These are phyloP conservation scores for Podospora pseudopauciseta DNA, from an alignment of 495 filamentous ascomycete genomes.

Conservation along the genomic window DNA sequence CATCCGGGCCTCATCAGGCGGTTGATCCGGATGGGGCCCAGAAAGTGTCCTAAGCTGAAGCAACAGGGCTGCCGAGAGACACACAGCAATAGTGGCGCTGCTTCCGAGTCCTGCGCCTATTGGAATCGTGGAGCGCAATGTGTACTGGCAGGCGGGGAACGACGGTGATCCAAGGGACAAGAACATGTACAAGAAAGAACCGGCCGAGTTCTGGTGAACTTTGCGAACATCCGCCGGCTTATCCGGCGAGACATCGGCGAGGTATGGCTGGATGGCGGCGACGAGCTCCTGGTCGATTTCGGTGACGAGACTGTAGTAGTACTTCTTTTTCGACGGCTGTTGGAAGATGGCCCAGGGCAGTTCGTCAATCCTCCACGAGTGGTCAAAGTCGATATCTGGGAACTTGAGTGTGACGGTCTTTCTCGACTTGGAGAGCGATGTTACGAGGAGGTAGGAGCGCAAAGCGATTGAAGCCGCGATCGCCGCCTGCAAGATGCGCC, in stretches of 20 bases:
- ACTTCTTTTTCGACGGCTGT: slow-evolving; percentile 79
- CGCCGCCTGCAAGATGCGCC: slow-evolving; percentile 56
- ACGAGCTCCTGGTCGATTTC: slow-evolving; percentile 78
- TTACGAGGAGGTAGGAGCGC: slow-evolving; percentile 92
- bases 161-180: slow-evolving; percentile 75
- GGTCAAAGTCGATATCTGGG: slow-evolving; percentile 77
- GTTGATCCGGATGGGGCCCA: slow-evolving; percentile 87
- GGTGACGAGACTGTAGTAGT: slow-evolving; percentile 84
- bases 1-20: slow-evolving; percentile 68
- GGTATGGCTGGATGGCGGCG: slow-evolving; percentile 70
- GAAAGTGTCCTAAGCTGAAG: slow-evolving; percentile 82
- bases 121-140: slow-evolving; percentile 88
- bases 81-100: slow-evolving; percentile 89
- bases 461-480: slow-evolving; percentile 92
- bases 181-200: slow-evolving; percentile 88
- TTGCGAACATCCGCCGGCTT: slow-evolving; percentile 64
- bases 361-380: slow-evolving; percentile 88
- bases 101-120: slow-evolving; percentile 89
- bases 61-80: slow-evolving; percentile 79
- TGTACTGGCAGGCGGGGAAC: slow-evolving; percentile 79
- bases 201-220: slow-evolving; percentile 73
- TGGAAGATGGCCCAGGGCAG: slow-evolving; percentile 82
- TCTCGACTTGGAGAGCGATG: slow-evolving; percentile 79
- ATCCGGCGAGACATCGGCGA: slow-evolving; percentile 62
- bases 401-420: slow-evolving; percentile 82